These are phyloP conservation scores for Xerocomus spinulosus DNA, from an alignment of 768 basidiomycete genomes.

Conservation along the genomic window DNA sequence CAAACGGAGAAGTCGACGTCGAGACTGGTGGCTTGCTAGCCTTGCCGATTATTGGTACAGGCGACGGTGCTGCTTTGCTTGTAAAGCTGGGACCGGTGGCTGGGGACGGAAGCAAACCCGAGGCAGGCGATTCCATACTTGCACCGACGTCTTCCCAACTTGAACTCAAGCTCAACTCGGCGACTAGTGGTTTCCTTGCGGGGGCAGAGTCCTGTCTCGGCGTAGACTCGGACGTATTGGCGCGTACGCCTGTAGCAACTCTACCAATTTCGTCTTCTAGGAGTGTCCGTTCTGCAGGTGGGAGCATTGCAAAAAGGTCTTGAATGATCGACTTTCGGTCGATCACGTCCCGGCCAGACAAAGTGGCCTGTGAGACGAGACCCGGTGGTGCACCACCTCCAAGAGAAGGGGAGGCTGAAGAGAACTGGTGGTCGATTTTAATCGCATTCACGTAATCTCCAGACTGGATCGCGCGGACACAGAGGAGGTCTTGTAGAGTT, in stretches of 20 bases:
- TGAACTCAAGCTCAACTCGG: constrained; percentile 44
- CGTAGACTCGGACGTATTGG: constrained; percentile 1
- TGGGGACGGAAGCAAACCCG: constrained; percentile 9
- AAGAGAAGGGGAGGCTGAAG: constrained; percentile 35
- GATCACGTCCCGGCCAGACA: constrained; percentile 19
- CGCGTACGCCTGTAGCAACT: constrained; percentile 23
- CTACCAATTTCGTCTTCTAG: constrained; percentile 57
- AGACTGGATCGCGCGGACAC: constrained; percentile 68
- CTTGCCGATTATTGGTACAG: background rate
- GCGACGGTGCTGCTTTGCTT: constrained; percentile 2
- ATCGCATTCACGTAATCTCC: constrained; percentile 71
- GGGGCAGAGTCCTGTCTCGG: constrained; percentile 10
- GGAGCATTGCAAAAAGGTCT: constrained; percentile 61
- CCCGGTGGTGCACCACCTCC: constrained; percentile 4
- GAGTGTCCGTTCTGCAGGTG: constrained; percentile 56
- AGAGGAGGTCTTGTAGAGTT: constrained; percentile 72
- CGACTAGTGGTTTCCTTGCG: constrained; percentile 19
- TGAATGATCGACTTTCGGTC: constrained; percentile 68
- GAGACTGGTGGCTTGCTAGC: background rate
- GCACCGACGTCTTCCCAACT: constrained; percentile 60
- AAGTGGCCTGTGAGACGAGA: constrained; percentile 25
- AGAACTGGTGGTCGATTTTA: constrained; percentile 65
- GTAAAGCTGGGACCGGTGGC: background rate
- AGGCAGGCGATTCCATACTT: constrained; percentile 9
- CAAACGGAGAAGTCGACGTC: constrained; percentile 7